These are phyloP conservation scores for Megacollybia marginata DNA, from an alignment of 768 basidiomycete species.

Conservation along the genomic window DNA sequence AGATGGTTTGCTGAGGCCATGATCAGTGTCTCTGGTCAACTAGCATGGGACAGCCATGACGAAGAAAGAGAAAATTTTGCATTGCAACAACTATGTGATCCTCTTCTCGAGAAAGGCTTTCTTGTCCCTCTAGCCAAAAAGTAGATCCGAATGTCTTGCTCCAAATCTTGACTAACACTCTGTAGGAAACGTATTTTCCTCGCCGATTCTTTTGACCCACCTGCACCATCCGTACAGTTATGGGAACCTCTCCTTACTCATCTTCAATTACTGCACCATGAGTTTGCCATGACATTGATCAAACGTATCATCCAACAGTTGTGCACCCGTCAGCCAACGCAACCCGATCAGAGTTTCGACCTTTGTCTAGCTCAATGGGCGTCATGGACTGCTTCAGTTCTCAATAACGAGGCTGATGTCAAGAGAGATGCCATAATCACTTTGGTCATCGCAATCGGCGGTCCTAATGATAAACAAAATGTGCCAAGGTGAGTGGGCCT, in stretches of 20 bases:
- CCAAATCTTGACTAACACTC: slow-evolving; percentile 37
- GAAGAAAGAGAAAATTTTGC: slow-evolving; percentile 61
- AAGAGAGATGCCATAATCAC: slow-evolving; percentile 36
- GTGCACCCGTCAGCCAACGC: slow-evolving; percentile 12
- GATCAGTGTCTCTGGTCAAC: slow-evolving; percentile 45
- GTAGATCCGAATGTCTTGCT: slow-evolving; percentile 41
- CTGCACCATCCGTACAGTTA: slow-evolving; percentile 42
- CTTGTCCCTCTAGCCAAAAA: slow-evolving; percentile 82
- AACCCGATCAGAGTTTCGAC: slow-evolving; percentile 38
- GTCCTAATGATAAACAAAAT: neutral
- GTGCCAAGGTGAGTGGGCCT: neutral
- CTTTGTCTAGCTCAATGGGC: slow-evolving; percentile 66
- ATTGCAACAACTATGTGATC: slow-evolving; percentile 58
- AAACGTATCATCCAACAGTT: slow-evolving; percentile 34
- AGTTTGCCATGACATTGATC: slow-evolving; percentile 44
- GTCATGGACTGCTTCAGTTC: slow-evolving; percentile 43
- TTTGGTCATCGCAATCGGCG: slow-evolving; percentile 31
- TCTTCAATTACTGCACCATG: slow-evolving; percentile 46
- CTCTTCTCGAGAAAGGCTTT: slow-evolving; percentile 60
- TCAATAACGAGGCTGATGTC: slow-evolving; percentile 29
- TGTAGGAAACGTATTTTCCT: slow-evolving; percentile 49
- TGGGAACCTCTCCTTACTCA: slow-evolving; percentile 64
- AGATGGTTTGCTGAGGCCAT: slow-evolving; percentile 73
- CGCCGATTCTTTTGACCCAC: slow-evolving; percentile 38
- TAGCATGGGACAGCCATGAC: slow-evolving; percentile 38